These are phyloP conservation scores for Nitzschia putrida DNA, from an alignment of 108 stramenopile genomes.

Conservation along the genomic window DNA sequence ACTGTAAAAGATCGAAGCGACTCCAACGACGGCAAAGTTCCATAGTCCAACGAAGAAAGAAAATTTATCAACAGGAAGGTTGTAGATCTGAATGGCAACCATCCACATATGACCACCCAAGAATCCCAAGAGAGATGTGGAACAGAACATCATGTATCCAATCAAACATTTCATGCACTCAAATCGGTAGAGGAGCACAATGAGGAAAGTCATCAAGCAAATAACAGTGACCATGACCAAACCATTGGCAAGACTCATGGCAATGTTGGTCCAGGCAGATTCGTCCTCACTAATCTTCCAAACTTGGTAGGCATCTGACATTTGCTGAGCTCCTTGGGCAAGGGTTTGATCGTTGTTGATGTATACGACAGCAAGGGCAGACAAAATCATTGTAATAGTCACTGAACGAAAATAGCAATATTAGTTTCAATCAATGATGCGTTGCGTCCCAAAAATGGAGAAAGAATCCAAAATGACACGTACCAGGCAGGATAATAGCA, in stretches of 20 bases:
- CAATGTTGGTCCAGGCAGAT: conserved; percentile 48
- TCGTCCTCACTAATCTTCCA: conserved; percentile 55
- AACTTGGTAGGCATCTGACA: conserved; percentile 72
- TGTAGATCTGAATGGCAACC: conserved; percentile 81
- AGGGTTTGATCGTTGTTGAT: conserved; percentile 72
- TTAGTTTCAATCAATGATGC: background rate
- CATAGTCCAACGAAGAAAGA: conserved; percentile 77
- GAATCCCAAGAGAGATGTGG: conserved; percentile 77
- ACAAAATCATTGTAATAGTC: conserved; percentile 79
- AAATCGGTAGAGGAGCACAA: conserved; percentile 89
- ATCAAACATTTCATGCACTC: conserved; percentile 87
- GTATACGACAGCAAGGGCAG: conserved; percentile 77
- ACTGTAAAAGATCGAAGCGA: conserved; percentile 89
- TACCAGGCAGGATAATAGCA: conserved; percentile 79
- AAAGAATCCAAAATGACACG: conserved; percentile 8
- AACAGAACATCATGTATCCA: conserved; percentile 91
- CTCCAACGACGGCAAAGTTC: conserved; percentile 95
- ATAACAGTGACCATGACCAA: conserved; percentile 89
- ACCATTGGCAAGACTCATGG: conserved; percentile 87
- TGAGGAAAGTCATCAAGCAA: conserved; percentile 87
- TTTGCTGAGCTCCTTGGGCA: conserved; percentile 51
- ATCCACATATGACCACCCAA: conserved; percentile 75
- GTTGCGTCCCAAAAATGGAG: background rate
- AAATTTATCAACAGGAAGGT: conserved; percentile 84
- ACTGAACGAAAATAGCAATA: conserved; percentile 30